Conservation (phyloP, 192 early-diverging fungal species). For the Backusella tarrabulga region DNA sequence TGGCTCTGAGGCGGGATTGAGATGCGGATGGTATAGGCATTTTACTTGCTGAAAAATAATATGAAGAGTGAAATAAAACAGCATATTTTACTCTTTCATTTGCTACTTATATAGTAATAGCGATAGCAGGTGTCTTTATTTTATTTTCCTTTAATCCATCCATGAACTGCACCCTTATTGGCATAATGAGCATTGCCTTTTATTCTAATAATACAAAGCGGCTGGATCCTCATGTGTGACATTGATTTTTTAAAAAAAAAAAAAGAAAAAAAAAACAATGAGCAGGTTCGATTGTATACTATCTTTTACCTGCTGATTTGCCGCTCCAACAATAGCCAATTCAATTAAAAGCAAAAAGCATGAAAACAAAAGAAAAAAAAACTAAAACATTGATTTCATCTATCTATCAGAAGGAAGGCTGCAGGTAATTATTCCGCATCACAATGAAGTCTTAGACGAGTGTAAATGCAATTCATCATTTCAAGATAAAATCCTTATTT, state of each 20-base stretch:
- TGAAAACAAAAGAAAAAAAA: neutral
- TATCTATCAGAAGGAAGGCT: neutral
- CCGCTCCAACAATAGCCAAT: no score
- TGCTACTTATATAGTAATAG: neutral
- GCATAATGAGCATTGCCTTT: neutral
- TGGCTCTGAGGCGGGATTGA: no score
- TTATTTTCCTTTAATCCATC: neutral
- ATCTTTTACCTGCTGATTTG: no score
- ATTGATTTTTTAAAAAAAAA: no score
- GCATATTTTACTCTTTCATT: neutral
- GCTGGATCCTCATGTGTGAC: no score
- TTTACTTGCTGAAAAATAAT: neutral
- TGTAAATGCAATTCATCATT: conserved; percentile 4
- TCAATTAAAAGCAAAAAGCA: no score
- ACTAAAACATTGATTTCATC: neutral
- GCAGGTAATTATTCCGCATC: neutral
- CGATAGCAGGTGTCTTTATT: neutral
- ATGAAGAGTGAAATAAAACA: neutral
- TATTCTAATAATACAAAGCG: neutral
- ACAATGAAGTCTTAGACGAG: conserved; percentile 6
- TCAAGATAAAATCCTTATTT: neutral
- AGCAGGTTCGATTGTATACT: no score
- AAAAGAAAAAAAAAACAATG: no score
- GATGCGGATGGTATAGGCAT: neutral
- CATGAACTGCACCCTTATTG: neutral